phyloP scores from a whole-genome alignment of 1,284 basidiomycete species.

The Papiliotrema nemorosa region DNA sequence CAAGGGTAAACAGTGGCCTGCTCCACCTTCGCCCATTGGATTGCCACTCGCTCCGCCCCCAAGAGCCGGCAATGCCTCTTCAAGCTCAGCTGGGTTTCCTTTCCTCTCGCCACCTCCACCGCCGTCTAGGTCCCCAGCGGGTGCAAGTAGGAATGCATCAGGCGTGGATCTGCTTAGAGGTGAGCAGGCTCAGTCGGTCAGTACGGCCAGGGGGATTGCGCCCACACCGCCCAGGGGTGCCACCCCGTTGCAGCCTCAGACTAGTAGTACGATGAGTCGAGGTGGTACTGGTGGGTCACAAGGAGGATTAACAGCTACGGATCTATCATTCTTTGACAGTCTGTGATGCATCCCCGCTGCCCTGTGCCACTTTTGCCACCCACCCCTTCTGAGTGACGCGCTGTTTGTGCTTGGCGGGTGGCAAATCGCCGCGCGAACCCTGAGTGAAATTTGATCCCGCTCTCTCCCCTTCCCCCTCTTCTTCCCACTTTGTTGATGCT shows the following conservation, averaged over 20 bases:
- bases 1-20: conserved; percentile 34
- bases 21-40: conserved; percentile 28
- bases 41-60: conserved; percentile 29
- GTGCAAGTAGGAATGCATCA: background rate
- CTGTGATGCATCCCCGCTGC: no score
- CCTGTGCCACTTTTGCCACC: no score
- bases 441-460: background rate
- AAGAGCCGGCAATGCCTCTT: background rate
- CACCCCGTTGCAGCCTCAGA: background rate
- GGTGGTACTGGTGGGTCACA: background rate
- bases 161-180: conserved; percentile 1
- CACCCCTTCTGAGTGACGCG: no score
- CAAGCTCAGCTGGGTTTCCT: conserved; percentile 20
- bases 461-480: no score
- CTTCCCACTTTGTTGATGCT: no score
- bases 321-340: conserved; percentile 36
- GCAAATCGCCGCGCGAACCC: no score
- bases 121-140: conserved; percentile 3
- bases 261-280: background rate
- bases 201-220: no score
- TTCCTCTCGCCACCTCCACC: conserved; percentile 32
- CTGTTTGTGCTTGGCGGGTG: no score
- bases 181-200: background rate
- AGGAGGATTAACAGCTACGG: conserved; percentile 15
- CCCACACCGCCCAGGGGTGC: background rate